Percentiles rank a stretch among this genome's conserved stretches.
Conservation (phyloP, 495 filamentous ascomycete species). For the Podospora conica region DNA sequence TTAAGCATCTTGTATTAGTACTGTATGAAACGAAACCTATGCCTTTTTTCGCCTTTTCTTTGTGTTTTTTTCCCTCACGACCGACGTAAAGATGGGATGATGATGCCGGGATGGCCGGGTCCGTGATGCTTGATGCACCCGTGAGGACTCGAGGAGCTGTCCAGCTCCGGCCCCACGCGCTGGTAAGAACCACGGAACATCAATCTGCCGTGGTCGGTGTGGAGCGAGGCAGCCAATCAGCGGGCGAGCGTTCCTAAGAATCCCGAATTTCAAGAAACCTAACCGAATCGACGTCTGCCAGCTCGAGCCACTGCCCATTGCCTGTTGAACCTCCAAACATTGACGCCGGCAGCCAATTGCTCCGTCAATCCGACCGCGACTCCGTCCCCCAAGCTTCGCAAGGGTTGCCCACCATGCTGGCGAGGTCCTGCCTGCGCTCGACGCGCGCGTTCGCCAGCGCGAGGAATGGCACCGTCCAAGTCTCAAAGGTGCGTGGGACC, state of each 20-base stretch:
- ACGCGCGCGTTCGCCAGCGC: slow-evolving; percentile 70
- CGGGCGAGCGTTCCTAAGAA: slow-evolving; percentile 33
- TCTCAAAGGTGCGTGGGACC: slow-evolving; percentile 45
- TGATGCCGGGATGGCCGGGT: neutral
- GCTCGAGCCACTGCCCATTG: slow-evolving; percentile 23
- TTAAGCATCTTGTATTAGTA: neutral
- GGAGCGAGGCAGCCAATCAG: slow-evolving; percentile 27
- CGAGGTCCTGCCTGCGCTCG: slow-evolving; percentile 74
- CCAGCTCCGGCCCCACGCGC: neutral
- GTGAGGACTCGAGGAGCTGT: no score
- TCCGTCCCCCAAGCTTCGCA: slow-evolving; percentile 36
- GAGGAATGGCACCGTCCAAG: slow-evolving; percentile 53
- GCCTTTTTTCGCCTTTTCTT: neutral
- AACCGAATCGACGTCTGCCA: slow-evolving; percentile 25
- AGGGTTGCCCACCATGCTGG: slow-evolving; percentile 68
- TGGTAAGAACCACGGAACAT: slow-evolving; percentile 21
- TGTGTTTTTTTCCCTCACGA: no score
- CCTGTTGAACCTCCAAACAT: slow-evolving; percentile 21
- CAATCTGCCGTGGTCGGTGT: slow-evolving; percentile 14
- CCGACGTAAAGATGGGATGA: neutral
- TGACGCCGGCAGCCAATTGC: slow-evolving; percentile 37
- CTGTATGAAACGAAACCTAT: neutral
- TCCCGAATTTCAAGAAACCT: slow-evolving; percentile 36
- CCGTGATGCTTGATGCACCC: neutral
- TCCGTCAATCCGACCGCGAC: slow-evolving; percentile 31